Evolutionary conservation across 148 eudicot genomes (phyloP).

Genomic region (Vaccinium vitisidaea): DNA sequence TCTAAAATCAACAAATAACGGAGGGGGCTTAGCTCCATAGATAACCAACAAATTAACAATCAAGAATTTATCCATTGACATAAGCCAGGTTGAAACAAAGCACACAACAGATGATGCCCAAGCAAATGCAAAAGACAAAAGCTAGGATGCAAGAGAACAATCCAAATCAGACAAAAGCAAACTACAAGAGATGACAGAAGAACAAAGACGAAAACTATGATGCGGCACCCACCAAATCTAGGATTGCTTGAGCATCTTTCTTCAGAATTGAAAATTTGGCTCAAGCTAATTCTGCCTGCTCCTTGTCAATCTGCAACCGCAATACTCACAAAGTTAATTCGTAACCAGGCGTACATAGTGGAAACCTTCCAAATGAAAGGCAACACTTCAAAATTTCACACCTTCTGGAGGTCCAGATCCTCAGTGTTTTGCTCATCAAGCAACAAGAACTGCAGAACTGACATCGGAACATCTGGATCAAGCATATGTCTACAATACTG

Average conservation of each 20-base stretch:
- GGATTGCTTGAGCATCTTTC: conserved; percentile 81
- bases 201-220: background rate
- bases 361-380: background rate
- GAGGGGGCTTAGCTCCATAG: background rate
- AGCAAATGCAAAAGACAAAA: background rate
- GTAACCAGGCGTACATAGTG: background rate
- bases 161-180: background rate
- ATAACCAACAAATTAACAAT: background rate
- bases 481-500: conserved; percentile 96
- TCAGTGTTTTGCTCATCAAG: conserved; percentile 67
- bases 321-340: background rate
- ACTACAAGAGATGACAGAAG: background rate
- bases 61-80: background rate
- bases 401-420: conserved; percentile 85
- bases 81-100: conserved; percentile 2
- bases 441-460: conserved; percentile 70
- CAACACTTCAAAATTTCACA: conserved; percentile 21
- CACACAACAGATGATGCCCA: background rate
- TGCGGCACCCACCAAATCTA: conserved; percentile 66
- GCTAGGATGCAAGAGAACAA: background rate
- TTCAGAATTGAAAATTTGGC: conserved; percentile 72
- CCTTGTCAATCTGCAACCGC: conserved; percentile 74
- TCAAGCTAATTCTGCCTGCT: conserved; percentile 79
- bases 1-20: background rate
- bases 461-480: conserved; percentile 86